phyloP scores from a whole-genome alignment of 2,329 filamentous ascomycete genomes.

The Ceratocystiopsis brevicomis region DNA sequence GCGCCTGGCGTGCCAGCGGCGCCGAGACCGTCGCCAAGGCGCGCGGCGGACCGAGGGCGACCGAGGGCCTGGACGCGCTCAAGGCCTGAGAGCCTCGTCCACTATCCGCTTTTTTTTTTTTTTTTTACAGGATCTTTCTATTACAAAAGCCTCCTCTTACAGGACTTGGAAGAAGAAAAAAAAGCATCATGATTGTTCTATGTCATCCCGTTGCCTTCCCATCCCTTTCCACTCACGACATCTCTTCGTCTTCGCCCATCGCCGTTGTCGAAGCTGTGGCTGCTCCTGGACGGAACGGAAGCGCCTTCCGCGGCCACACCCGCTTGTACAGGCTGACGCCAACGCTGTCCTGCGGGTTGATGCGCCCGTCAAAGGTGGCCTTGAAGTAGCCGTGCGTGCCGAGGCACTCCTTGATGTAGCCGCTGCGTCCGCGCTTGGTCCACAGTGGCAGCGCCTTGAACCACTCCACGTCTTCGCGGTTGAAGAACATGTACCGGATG shows the following conservation, averaged over 20 bases:
- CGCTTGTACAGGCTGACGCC: constrained; percentile 80
- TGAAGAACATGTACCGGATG: constrained; percentile 99
- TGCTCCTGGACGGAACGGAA: constrained; percentile 24
- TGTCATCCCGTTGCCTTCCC: constrained; percentile 10
- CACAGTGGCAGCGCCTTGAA: constrained; percentile 93
- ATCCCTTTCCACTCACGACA: too few relatives aligned
- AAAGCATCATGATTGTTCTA: constrained; percentile 19
- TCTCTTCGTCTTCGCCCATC: constrained; percentile 18
- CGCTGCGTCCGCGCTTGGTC: constrained; percentile 74
- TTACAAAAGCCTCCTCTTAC: not conserved
- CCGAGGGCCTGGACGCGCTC: constrained; percentile 33
- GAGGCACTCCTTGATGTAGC: constrained; percentile 82
- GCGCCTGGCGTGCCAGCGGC: constrained; percentile 82
- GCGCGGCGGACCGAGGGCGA: constrained; percentile 37
- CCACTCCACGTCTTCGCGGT: constrained; percentile 84
- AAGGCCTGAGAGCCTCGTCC: not conserved
- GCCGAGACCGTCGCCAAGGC: constrained; percentile 42
- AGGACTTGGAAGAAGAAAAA: not conserved
- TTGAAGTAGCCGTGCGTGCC: constrained; percentile 99
- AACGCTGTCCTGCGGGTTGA: constrained; percentile 89
- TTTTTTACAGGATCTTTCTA: too few relatives aligned
- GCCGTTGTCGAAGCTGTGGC: constrained; percentile 2
- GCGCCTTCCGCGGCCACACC: constrained; percentile 58
- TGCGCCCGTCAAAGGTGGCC: constrained; percentile 86
- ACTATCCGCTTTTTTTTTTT: too few relatives aligned